These are phyloP conservation scores for Fusarium luffae DNA, from an alignment of 2,329 filamentous ascomycete genomes.

Conservation along the genomic window DNA sequence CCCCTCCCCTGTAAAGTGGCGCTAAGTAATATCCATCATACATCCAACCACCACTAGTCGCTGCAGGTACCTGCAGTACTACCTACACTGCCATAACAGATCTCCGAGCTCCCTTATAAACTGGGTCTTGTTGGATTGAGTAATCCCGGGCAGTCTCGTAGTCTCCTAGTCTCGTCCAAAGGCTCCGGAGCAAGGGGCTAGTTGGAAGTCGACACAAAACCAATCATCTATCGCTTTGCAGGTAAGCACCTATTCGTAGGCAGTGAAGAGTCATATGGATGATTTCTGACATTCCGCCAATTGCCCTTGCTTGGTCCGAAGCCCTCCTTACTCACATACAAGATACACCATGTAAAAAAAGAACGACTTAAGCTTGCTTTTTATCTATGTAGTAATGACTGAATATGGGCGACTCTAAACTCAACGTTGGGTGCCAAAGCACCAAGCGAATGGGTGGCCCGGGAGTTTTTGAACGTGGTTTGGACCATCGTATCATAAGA, in stretches of 20 bases:
- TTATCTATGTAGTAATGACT: conserved; percentile 44
- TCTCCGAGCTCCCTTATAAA: background rate
- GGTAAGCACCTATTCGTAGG: background rate
- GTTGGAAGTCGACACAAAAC: background rate
- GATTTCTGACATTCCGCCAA: conserved; percentile 12
- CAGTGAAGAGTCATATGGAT: background rate
- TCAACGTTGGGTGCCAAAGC: conserved; percentile 29
- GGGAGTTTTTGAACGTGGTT: conserved; percentile 15
- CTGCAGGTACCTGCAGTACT: background rate
- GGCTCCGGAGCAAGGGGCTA: background rate
- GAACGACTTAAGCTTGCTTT: conserved; percentile 42
- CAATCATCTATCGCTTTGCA: background rate
- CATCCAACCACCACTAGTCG: background rate
- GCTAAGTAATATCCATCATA: background rate
- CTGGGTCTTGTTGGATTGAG: background rate
- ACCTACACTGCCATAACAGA: background rate
- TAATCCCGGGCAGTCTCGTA: background rate
- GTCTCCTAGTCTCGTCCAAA: background rate
- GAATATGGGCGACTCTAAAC: conserved; percentile 41
- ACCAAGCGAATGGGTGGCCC: conserved; percentile 26
- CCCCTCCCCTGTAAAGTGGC: background rate
- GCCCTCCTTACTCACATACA: background rate
- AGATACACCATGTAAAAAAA: conserved; percentile 18
- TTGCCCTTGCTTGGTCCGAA: background rate
- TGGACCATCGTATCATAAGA: conserved; percentile 12